Base-by-base conservation (phyloP, 2,329 filamentous ascomycete genomes). In the Penicillium sp. region DNA sequence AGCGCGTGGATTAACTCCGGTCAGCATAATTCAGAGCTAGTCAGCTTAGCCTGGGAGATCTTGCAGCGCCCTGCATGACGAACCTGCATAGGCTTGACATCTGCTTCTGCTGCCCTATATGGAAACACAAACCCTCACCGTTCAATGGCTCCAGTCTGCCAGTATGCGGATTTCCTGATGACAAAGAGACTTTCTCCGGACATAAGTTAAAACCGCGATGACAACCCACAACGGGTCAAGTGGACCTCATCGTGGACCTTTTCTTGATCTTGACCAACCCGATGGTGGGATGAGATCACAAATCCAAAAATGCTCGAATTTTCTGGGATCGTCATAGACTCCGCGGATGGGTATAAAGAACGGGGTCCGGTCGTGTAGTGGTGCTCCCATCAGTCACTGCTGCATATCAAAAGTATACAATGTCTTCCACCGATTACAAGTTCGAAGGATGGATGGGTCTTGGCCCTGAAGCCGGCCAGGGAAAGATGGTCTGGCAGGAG, bases 361-460 rank as follows among this genome's bases (percentile, higher is more conserved):
- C 34, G 40, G 13, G 38, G 31, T 24, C 8, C 4, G 29, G 18
- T 13, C 36, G 16, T 18, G 29, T 9, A 16, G 38, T n/a, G 22
- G 18, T 27, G 1, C 9, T 2, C 22, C 2, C 29, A 53, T 48
- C 50, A 22, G 36, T 31, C 43, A 29, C 32, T 27, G 38, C 10
- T 22, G 38, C n/a, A 21, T n/a, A 3, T 40, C n/a, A 40, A 18
- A 40, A 8, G 5, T 27, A 40, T 50, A 49, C 36, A 59, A 69
- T 69, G 67, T 58, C 59, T 45, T 59, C 66, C 18, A 67, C 71
- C 59, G 71, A 78, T 54, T 78, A 80, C 69, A 78, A 77, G 55
- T 84, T 84, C 65, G 75, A 82, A 63, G 82, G 82, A 64, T 85
- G 82, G 82, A 72, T 83, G 56, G 82, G 77, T 65, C 76, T 79